Evolutionary conservation across 768 basidiomycete genomes (phyloP).

Genomic region (Galerina sulciceps): DNA sequence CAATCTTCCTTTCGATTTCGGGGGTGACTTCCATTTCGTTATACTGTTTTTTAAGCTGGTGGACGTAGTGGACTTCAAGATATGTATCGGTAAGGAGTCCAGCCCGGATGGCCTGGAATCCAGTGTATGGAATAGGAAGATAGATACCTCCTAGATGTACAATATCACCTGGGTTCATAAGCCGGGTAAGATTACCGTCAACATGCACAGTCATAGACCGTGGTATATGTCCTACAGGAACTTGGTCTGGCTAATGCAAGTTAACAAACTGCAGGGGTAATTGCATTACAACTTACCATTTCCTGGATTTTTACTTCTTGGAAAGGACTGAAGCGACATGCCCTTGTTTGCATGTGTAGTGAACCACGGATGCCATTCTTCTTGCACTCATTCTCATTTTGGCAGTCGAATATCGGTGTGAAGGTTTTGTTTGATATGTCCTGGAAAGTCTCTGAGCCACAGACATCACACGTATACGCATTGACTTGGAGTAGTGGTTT

Average conservation of each 20-base stretch:
- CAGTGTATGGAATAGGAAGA: constrained; percentile 96
- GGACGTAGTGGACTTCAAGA: constrained; percentile 87
- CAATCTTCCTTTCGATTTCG: constrained; percentile 73
- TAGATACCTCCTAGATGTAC: constrained; percentile 96
- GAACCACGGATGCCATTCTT: constrained; percentile 88
- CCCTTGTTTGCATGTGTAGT: constrained; percentile 97
- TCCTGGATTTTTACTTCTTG: constrained; percentile 99
- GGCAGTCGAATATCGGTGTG: constrained; percentile 86
- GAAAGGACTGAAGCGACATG: constrained; percentile 96
- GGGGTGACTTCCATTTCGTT: constrained; percentile 92
- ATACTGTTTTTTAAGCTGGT: constrained; percentile 98
- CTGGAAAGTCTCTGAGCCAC: constrained; percentile 98
- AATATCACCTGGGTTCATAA: constrained; percentile 94
- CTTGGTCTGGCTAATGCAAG: constrained; percentile 87
- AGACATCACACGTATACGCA: constrained; percentile 97
- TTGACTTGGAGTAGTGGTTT: constrained; percentile 97
- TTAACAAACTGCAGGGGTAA: constrained; percentile 5
- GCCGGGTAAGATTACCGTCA: constrained; percentile 85
- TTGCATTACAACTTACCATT: constrained; percentile 62
- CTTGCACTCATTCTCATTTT: constrained; percentile 83
- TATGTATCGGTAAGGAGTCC: constrained; percentile 97
- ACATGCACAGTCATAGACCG: constrained; percentile 98
- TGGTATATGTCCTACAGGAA: constrained; percentile 98
- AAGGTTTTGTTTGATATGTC: constrained; percentile 94
- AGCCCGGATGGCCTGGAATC: constrained; percentile 95